These are phyloP conservation scores for Apiospora arundinis DNA, from an alignment of 2,329 filamentous ascomycete genomes.

Conservation along the genomic window DNA sequence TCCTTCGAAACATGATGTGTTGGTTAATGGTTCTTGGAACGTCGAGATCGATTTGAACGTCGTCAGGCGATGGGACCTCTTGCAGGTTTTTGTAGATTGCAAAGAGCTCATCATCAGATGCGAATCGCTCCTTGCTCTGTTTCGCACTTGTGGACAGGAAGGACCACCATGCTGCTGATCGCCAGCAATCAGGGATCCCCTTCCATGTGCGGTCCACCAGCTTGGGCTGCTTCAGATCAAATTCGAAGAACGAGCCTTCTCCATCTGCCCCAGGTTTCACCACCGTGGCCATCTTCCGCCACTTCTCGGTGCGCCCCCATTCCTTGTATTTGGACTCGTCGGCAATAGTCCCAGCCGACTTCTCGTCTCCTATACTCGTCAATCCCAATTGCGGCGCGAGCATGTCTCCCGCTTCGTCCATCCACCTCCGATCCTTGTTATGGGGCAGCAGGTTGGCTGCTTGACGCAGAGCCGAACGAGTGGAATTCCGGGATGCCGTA, in stretches of 20 bases:
- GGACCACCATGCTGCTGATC: conserved; percentile 90
- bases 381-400: conserved; percentile 65
- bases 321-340: conserved; percentile 68
- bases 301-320: conserved; percentile 68
- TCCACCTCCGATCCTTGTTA: conserved; percentile 65
- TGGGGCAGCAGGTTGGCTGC: conserved; percentile 66
- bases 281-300: conserved; percentile 70
- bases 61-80: conserved; percentile 78
- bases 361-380: conserved; percentile 62
- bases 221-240: conserved; percentile 83
- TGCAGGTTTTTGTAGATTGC: conserved; percentile 76
- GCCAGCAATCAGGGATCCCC: conserved; percentile 95
- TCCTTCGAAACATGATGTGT: conserved; percentile 94
- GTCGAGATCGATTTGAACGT: conserved; percentile 96
- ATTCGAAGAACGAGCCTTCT: conserved; percentile 72
- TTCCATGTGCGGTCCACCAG: conserved; percentile 95
- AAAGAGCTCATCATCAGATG: conserved; percentile 74
- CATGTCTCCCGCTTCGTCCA: conserved; percentile 73
- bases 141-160: conserved; percentile 83
- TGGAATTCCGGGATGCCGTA: conserved; percentile 57
- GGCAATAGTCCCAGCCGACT: conserved; percentile 56
- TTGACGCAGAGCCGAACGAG: conserved; percentile 61
- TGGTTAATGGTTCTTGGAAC: conserved; percentile 93
- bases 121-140: conserved; percentile 61
- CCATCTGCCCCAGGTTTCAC: conserved; percentile 56